phyloP scores from a whole-genome alignment of 768 basidiomycete species.

The Pulveroboletus sp. region DNA sequence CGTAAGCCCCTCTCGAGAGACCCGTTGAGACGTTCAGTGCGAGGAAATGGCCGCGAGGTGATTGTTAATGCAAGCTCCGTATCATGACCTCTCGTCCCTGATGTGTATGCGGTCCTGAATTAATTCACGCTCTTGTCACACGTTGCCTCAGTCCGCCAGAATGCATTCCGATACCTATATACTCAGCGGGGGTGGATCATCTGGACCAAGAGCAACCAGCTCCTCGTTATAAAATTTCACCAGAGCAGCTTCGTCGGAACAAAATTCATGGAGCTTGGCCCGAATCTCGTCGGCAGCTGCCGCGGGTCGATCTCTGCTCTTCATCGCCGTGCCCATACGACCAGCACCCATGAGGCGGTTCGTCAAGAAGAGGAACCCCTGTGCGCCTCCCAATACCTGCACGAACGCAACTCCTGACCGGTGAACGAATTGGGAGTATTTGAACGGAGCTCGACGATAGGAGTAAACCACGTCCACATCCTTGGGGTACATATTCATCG shows the following conservation, averaged over 20 bases:
- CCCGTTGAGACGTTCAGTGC: slow-evolving; percentile 55
- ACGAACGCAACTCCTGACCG: slow-evolving; percentile 86
- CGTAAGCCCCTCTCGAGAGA: slow-evolving; percentile 70
- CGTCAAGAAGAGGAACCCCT: slow-evolving; percentile 85
- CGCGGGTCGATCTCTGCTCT: slow-evolving; percentile 53
- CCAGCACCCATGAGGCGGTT: slow-evolving; percentile 79
- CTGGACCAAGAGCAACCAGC: slow-evolving; percentile 45
- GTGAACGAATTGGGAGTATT: slow-evolving; percentile 90
- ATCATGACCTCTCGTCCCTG: slow-evolving; percentile 22
- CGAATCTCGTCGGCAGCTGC: slow-evolving; percentile 61
- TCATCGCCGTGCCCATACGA: slow-evolving; percentile 50
- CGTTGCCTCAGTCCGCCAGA: slow-evolving; percentile 3
- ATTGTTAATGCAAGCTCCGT: slow-evolving; percentile 46
- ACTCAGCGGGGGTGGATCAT: slow-evolving; percentile 41
- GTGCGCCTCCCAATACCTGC: slow-evolving; percentile 72
- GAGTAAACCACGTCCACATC: slow-evolving; percentile 84
- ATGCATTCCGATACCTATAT: slow-evolving; percentile 28
- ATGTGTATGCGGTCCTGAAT: slow-evolving; percentile 5
- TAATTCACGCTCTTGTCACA: slow-evolving; percentile 5
- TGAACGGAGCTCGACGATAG: slow-evolving; percentile 74
- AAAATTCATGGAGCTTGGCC: slow-evolving; percentile 57
- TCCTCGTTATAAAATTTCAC: slow-evolving; percentile 71
- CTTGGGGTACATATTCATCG: slow-evolving; percentile 68
- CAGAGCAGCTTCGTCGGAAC: slow-evolving; percentile 51
- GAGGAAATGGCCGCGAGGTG: slow-evolving; percentile 68